These are phyloP conservation scores for Talaromyces atroroseus DNA, from an alignment of 2,329 filamentous ascomycete species.

Conservation along the genomic window DNA sequence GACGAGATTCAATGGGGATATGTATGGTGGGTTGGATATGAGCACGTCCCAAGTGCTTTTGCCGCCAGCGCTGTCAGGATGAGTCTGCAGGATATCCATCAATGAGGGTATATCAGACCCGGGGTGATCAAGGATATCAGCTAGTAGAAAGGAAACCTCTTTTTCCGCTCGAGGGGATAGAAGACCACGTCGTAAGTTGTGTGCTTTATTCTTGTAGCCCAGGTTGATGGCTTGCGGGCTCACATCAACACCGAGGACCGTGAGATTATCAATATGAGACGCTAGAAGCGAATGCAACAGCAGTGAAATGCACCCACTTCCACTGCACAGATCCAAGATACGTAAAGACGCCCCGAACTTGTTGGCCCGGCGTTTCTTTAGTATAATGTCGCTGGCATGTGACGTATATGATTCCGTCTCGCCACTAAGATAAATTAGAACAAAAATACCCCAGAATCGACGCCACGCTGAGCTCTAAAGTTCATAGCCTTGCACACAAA, in stretches of 20 bases:
- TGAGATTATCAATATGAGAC: constrained; percentile 36
- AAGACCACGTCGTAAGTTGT: constrained; percentile 40
- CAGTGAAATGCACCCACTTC: constrained; percentile 83
- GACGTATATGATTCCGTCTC: constrained; percentile 67
- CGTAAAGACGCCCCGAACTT: constrained; percentile 38
- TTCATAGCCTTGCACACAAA: not conserved
- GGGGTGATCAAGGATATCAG: constrained; percentile 34
- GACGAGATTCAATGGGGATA: constrained; percentile 60
- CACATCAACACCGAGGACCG: constrained; percentile 68
- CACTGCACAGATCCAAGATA: constrained; percentile 82
- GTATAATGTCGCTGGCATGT: constrained; percentile 48
- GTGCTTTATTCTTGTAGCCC: constrained; percentile 57
- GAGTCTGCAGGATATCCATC: not conserved
- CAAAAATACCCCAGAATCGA: not conserved
- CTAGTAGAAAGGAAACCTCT: constrained; percentile 44
- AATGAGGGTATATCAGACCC: constrained; percentile 10
- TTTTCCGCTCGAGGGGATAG: constrained; percentile 23
- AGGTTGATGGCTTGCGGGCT: constrained; percentile 61
- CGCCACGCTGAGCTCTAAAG: not conserved
- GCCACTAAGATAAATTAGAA: constrained; percentile 35
- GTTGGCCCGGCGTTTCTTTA: constrained; percentile 10
- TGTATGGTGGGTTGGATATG: constrained; percentile 86
- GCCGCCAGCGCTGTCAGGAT: not conserved
- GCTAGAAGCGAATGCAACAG: constrained; percentile 61
- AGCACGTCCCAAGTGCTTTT: constrained; percentile 55